Base-by-base conservation (phyloP, 306 rosid species). In the Arachis stenosperma region DNA sequence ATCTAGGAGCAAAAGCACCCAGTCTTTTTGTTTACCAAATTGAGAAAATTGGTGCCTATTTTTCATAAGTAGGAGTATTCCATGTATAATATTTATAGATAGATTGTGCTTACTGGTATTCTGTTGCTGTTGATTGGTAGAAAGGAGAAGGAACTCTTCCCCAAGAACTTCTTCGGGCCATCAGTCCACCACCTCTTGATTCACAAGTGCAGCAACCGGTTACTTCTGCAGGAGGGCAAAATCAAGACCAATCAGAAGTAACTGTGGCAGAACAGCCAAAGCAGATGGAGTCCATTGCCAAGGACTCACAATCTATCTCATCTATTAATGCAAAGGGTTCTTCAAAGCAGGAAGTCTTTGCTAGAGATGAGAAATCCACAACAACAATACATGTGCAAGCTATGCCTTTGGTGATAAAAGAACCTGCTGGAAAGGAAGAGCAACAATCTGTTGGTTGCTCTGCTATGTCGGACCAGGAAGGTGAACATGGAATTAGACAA, bases 81-180 rank as follows among this genome's bases (percentile, higher is more conserved):
- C 37, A 4, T 52, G 7, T 78, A 44, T 70, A 44, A 29, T 63
- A 56, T 69, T 74, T 51, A 71, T 66, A 37, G 74, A 78, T 33
- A 77, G 57, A 60, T 22, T 67, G 46, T 74, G 62, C 65, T 81
- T 66, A 77, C 63, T 61, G 75, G 76, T 70, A 68, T 76, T 69
- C 52, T 57, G 72, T 75, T 65, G 41, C 67, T 81, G 66, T 82
- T 79, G 70, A 69, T 77, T 85, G 78, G 61, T 82, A 94, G 98
- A 94, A 89, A 89, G 98, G 96, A 79, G 98, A 91, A 81, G 85
- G 90, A 63, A 78, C 89, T 29, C 95, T 94, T 2, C 98, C 98
- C 9, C 97, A 91, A 81, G 98, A 94, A 79, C 97, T 94, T 79
- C 91, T 94, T 63, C 87, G 78, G 71, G 89, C 98, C 73, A 91